phyloP scores from a whole-genome alignment of 306 rosid species.

The Rosa rugosa region DNA sequence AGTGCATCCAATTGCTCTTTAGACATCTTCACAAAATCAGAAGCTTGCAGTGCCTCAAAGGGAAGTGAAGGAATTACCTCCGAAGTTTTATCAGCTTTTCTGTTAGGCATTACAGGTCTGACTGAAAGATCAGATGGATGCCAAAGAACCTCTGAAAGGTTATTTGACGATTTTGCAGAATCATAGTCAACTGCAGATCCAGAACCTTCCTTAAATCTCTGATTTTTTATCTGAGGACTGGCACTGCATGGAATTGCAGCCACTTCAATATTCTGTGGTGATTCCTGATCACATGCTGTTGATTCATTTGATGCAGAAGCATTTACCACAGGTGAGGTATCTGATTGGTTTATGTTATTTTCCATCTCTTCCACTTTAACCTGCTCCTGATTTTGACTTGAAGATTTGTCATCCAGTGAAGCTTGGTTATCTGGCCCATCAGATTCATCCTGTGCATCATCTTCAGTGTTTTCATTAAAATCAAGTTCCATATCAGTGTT shows the following conservation, averaged over 20 bases:
- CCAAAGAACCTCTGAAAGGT: conserved; percentile 74
- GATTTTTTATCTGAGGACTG: conserved; percentile 75
- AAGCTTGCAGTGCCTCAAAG: conserved; percentile 75
- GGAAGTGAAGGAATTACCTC: conserved; percentile 81
- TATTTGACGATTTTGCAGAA: conserved; percentile 56
- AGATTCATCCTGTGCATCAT: conserved; percentile 72
- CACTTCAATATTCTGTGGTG: conserved; percentile 54
- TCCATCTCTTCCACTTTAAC: conserved; percentile 62
- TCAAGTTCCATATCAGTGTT: conserved; percentile 98
- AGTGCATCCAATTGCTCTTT: conserved; percentile 72
- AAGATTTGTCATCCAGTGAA: conserved; percentile 49
- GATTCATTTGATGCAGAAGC: conserved; percentile 49
- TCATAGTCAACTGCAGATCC: conserved; percentile 64
- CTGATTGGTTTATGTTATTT: conserved; percentile 41
- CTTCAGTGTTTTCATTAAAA: conserved; percentile 85
- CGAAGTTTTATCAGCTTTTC: conserved; percentile 74
- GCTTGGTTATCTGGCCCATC: conserved; percentile 59
- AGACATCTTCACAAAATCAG: conserved; percentile 81
- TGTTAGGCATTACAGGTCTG: conserved; percentile 96
- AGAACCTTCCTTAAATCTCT: conserved; percentile 64
- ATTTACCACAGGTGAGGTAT: conserved; percentile 42
- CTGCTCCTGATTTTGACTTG: conserved; percentile 40
- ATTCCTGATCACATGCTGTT: conserved; percentile 55
- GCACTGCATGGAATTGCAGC: conserved; percentile 59
- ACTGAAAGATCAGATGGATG: conserved; percentile 94